Evolutionary conservation across 2,329 filamentous ascomycete genomes (phyloP).

Genomic region (Monosporascus sp.): DNA sequence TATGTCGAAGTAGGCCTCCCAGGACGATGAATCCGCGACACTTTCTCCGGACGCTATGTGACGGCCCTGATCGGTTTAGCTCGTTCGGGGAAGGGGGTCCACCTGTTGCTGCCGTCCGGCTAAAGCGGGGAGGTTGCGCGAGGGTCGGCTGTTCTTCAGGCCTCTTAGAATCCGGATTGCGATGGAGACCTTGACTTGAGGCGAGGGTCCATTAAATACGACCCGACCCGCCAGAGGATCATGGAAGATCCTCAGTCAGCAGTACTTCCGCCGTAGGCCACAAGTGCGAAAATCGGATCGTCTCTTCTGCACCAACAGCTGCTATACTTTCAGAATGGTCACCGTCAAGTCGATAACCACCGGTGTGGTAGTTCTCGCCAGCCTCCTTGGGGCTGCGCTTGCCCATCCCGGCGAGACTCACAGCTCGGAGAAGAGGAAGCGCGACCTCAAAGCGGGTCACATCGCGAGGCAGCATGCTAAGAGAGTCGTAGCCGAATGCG

Average conservation of each 20-base stretch:
- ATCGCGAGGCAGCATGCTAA: constrained; percentile 28
- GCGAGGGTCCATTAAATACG: too few species aligned
- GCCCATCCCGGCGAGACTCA: constrained; percentile 34
- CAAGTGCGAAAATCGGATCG: neutral
- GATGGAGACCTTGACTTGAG: too few species aligned
- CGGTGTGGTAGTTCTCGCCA: constrained; percentile 2
- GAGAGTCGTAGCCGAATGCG: constrained; percentile 29
- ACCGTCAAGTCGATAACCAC: constrained; percentile 2
- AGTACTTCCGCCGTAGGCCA: neutral
- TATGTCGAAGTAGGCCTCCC: neutral
- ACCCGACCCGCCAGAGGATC: too few species aligned
- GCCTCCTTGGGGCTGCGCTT: constrained; percentile 11
- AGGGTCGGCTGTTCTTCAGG: too few species aligned
- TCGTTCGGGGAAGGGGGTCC: too few species aligned
- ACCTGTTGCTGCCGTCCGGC: too few species aligned
- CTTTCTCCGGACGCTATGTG: neutral
- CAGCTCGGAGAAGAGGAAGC: constrained; percentile 15
- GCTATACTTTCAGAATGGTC: constrained; percentile 3
- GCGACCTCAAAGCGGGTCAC: constrained; percentile 26
- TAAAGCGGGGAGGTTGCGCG: too few species aligned
- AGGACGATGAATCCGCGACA: neutral
- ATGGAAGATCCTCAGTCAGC: neutral
- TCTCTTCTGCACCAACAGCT: neutral
- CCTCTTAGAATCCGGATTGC: too few species aligned
- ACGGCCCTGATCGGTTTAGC: neutral